phyloP scores from a whole-genome alignment of 164 flowering plant genomes.

The Liriodendron chinense region DNA sequence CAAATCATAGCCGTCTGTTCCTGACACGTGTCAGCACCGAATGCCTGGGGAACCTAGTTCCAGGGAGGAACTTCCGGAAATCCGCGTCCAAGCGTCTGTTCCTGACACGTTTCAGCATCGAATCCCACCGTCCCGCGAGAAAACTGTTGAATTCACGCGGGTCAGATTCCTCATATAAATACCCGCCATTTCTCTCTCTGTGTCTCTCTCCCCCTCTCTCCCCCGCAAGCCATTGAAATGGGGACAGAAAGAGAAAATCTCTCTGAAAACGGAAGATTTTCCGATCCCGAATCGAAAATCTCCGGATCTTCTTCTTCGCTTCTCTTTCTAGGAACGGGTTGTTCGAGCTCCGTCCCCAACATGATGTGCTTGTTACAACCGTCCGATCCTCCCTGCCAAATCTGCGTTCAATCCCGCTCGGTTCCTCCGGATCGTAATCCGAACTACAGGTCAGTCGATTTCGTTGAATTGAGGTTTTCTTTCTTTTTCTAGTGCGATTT shows the following conservation, averaged over 20 bases:
- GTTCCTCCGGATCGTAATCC: constrained; percentile 74
- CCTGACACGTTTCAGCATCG: background rate
- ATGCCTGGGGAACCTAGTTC: no score
- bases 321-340: constrained; percentile 88
- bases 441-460: constrained; percentile 62
- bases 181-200: background rate
- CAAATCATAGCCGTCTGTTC: background rate
- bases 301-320: constrained; percentile 21
- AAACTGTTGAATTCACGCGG: constrained; percentile 1
- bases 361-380: constrained; percentile 79
- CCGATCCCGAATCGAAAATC: background rate
- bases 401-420: constrained; percentile 55
- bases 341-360: constrained; percentile 81
- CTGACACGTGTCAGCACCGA: background rate
- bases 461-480: background rate
- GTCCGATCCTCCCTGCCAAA: constrained; percentile 75
- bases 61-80: no score
- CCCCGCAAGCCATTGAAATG: background rate
- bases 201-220: background rate
- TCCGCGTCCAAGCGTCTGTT: background rate
- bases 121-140: background rate
- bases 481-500: background rate
- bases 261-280: constrained; percentile 14
- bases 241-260: background rate
- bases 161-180: background rate